phyloP scores from a whole-genome alignment of 768 basidiomycete species.

The Galerina marginata region DNA sequence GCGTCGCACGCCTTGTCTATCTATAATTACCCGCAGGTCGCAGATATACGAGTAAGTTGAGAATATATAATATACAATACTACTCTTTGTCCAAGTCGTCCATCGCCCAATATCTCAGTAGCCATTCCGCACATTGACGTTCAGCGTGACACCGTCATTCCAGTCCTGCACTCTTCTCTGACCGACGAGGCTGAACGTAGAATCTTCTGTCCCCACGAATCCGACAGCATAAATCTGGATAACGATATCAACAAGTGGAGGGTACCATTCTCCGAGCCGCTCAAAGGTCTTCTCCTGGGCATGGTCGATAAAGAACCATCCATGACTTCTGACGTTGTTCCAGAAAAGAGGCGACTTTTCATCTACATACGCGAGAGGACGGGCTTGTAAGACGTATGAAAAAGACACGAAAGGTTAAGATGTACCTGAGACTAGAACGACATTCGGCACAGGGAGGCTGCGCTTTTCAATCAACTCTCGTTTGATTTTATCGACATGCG shows the following conservation, averaged over 20 bases:
- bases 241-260: constrained; percentile 57
- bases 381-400: not conserved
- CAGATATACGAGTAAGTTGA: no score
- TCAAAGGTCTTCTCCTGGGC: constrained; percentile 37
- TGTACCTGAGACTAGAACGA: constrained; percentile 49
- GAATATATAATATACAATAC: not conserved
- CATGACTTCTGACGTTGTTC: constrained; percentile 37
- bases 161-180: constrained; percentile 59
- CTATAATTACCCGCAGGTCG: no score
- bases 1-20: no score
- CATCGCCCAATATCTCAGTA: not conserved
- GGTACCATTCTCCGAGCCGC: constrained; percentile 49
- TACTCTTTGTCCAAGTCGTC: not conserved
- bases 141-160: constrained; percentile 46
- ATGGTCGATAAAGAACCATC: constrained; percentile 50
- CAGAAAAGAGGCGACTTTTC: constrained; percentile 48
- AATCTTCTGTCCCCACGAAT: constrained; percentile 60
- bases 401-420: not conserved
- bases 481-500: constrained; percentile 42
- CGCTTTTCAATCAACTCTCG: constrained; percentile 35
- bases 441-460: constrained; percentile 34
- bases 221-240: constrained; percentile 60
- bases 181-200: constrained; percentile 61
- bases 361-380: constrained; percentile 31
- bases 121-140: constrained; percentile 7